Evolutionary conservation across 768 basidiomycete genomes (phyloP).

Genomic region (Sutorius australiensis): DNA sequence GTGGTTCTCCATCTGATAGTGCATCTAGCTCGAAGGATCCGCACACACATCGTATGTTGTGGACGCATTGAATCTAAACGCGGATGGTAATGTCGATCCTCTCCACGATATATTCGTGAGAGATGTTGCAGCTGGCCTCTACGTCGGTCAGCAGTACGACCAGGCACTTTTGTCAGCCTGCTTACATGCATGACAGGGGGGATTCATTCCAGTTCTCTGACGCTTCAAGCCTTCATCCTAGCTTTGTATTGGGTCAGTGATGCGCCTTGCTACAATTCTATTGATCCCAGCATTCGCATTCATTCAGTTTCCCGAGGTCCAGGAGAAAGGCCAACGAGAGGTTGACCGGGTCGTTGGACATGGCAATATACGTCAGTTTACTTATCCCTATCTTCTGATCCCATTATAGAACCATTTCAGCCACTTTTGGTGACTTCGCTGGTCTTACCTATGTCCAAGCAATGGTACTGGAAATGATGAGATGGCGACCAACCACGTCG

Average conservation of each 20-base stretch:
- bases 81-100: background rate
- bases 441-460: slow-evolving; percentile 4
- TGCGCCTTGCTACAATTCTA: background rate
- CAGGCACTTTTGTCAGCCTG: background rate
- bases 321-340: slow-evolving; percentile 1
- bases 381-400: background rate
- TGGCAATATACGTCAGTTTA: slow-evolving; percentile 5
- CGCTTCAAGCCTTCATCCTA: background rate
- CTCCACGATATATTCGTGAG: background rate
- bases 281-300: background rate
- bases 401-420: background rate
- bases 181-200: background rate
- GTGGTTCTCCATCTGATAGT: background rate
- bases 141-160: background rate
- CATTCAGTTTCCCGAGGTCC: slow-evolving; percentile 3
- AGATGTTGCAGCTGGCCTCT: slow-evolving; percentile 4
- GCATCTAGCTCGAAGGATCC: background rate
- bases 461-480: slow-evolving; percentile 7
- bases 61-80: background rate
- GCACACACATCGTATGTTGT: slow-evolving; percentile 2
- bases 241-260: slow-evolving; percentile 1
- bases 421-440: slow-evolving; percentile 1
- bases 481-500: slow-evolving; percentile 1
- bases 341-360: background rate
- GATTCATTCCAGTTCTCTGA: slow-evolving; percentile 3